Evolutionary conservation across 345 rosid genomes (phyloP).

Genomic region (Heritiera littoralis): DNA sequence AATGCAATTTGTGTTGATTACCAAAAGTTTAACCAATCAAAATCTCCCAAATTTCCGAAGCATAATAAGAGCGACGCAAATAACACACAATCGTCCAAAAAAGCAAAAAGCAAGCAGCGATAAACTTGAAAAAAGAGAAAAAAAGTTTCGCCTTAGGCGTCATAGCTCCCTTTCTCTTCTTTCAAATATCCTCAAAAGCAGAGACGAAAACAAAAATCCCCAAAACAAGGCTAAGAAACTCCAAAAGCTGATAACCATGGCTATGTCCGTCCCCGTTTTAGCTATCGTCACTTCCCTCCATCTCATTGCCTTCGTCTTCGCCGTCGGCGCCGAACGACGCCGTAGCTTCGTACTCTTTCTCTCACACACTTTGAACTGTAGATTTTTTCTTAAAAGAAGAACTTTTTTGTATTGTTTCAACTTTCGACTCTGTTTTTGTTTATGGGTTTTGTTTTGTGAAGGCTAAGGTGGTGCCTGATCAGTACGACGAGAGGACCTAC

Average conservation of each 20-base stretch:
- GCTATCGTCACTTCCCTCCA: constrained; percentile 64
- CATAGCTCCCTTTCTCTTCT: too few species aligned
- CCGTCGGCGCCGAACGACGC: constrained; percentile 95
- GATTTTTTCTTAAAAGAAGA: too few species aligned
- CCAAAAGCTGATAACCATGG: constrained; percentile 43
- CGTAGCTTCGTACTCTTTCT: constrained; percentile 68
- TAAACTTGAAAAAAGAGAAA: too few species aligned
- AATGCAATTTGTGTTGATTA: too few species aligned
- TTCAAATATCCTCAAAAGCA: not conserved
- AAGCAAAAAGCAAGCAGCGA: too few species aligned
- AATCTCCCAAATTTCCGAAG: too few species aligned
- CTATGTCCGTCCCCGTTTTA: constrained; percentile 60
- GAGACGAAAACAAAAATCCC: not conserved
- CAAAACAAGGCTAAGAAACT: not conserved
- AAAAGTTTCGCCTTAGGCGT: not conserved
- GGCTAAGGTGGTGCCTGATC: constrained; percentile 64
- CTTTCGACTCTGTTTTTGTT: not conserved
- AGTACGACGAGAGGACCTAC: constrained; percentile 77
- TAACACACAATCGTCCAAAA: too few species aligned
- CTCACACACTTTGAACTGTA: not conserved
- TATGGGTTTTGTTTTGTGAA: constrained; percentile 19
- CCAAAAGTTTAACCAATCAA: too few species aligned
- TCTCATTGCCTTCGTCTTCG: constrained; percentile 87
- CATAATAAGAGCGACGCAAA: too few species aligned
- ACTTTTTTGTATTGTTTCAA: not conserved